A percentile compares a stretch with the other conserved stretches of the same genome.
phyloP scores from a whole-genome alignment of 2,329 filamentous ascomycete species.

The Ophiostoma quercus region DNA sequence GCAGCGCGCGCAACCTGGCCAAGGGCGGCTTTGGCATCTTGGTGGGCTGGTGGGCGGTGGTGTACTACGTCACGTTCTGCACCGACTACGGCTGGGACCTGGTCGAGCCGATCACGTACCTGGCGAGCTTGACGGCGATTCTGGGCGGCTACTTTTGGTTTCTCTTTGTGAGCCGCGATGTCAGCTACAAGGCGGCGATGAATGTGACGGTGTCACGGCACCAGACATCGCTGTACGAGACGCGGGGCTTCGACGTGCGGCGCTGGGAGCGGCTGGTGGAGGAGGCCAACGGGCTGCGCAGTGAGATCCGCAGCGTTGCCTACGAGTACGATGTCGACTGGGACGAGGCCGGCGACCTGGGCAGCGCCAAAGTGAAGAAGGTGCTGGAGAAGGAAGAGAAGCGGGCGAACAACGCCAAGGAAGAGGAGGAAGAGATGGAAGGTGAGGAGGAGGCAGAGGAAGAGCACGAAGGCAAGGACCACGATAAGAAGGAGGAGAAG shows the following conservation, averaged over 20 bases:
- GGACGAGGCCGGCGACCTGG: conserved; percentile 71
- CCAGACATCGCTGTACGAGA: conserved; percentile 70
- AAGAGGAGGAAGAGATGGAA: conserved; percentile 40
- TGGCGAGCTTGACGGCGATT: conserved; percentile 77
- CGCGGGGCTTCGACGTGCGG: conserved; percentile 66
- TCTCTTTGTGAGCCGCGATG: conserved; percentile 83
- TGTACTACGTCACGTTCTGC: conserved; percentile 66
- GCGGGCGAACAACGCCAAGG: conserved; percentile 34
- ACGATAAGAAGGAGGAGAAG: conserved; percentile 12
- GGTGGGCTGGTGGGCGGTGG: conserved; percentile 72
- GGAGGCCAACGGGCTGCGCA: conserved; percentile 70
- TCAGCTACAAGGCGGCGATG: conserved; percentile 79
- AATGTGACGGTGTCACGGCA: conserved; percentile 78
- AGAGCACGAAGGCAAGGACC: conserved; percentile 26
- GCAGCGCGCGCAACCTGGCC: conserved; percentile 71
- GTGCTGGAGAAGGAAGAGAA: conserved; percentile 50
- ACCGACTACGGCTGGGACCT: conserved; percentile 84
- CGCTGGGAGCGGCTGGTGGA: conserved; percentile 75
- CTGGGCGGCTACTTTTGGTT: conserved; percentile 94
- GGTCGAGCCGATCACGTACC: conserved; percentile 85
- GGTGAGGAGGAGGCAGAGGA: conserved; percentile 40
- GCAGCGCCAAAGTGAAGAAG: conserved; percentile 58
- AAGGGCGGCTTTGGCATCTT: conserved; percentile 72
- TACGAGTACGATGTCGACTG: conserved; percentile 87
- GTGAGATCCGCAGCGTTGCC: conserved; percentile 74